Evolutionary conservation across 441 rosid genomes (phyloP).

Genomic region (Corymbia citriodora): DNA sequence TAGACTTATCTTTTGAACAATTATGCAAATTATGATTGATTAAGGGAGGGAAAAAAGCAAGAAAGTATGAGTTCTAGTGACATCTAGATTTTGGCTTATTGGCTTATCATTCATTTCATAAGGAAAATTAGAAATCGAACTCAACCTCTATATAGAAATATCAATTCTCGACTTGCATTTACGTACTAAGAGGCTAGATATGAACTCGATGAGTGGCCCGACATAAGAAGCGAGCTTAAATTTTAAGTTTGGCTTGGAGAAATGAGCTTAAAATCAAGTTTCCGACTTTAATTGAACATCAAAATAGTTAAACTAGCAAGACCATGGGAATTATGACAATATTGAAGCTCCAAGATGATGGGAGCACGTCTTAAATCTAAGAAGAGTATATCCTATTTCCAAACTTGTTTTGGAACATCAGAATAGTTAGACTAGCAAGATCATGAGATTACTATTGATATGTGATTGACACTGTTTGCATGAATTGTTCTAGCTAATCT

Average conservation of each 20-base stretch:
- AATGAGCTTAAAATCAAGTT: not conserved
- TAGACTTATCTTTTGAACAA: not conserved
- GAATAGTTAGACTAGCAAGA: not conserved
- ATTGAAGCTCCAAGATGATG: too few species aligned
- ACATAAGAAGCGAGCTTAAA: not conserved
- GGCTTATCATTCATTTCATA: not conserved
- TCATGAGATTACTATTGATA: not conserved
- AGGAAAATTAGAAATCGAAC: not conserved
- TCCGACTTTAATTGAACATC: not conserved
- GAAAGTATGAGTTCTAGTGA: accelerated
- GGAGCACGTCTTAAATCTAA: too few species aligned
- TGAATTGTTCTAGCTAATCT: too few species aligned
- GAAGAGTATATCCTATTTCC: not conserved
- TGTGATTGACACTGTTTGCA: too few species aligned
- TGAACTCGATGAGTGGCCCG: accelerated
- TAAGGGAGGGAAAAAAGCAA: not conserved
- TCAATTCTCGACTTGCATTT: not conserved
- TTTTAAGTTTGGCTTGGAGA: not conserved
- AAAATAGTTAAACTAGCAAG: too few species aligned
- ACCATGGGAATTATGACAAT: too few species aligned
- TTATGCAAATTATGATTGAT: not conserved
- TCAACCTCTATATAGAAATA: not conserved
- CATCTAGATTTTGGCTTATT: accelerated
- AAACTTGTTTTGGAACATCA: not conserved
- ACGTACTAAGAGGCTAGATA: not conserved